A percentile compares a stretch with the other conserved stretches of the same genome.
Evolutionary conservation across 2,329 filamentous ascomycete species (phyloP).

Genomic region (Cryphonectria naterciae): DNA sequence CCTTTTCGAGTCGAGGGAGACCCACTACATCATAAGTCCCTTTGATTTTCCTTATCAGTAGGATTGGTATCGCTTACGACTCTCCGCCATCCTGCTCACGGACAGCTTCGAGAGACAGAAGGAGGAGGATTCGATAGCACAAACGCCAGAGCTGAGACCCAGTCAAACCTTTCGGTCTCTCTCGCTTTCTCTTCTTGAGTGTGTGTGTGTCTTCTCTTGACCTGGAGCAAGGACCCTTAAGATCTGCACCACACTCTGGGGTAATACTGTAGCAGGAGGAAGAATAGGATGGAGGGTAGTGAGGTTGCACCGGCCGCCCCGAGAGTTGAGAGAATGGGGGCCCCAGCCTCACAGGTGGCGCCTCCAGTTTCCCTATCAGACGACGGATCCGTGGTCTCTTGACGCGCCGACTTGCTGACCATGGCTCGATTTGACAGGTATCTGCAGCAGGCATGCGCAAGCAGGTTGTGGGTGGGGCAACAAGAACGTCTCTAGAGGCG

Average conservation of each 20-base stretch:
- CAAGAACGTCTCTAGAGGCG: background rate
- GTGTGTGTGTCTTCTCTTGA: background rate
- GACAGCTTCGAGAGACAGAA: background rate
- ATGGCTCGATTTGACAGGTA: slow-evolving; percentile 16
- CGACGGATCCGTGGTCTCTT: slow-evolving; percentile 1
- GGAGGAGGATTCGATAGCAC: slow-evolving; percentile 7
- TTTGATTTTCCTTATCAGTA: background rate
- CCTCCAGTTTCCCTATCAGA: slow-evolving; percentile 12
- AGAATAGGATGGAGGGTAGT: background rate
- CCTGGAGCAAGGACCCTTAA: background rate
- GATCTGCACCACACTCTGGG: background rate
- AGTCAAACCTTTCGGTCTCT: background rate
- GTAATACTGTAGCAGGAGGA: background rate
- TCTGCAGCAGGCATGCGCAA: slow-evolving; percentile 7
- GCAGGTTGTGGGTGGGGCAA: background rate
- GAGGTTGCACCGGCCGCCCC: background rate
- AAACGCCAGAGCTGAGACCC: background rate
- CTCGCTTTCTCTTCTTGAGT: background rate
- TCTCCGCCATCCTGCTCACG: background rate
- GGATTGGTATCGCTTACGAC: background rate
- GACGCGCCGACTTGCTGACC: slow-evolving; percentile 11
- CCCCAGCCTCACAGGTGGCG: slow-evolving; percentile 5
- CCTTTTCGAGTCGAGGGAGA: background rate
- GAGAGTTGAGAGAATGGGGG: background rate
- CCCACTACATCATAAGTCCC: background rate